Percentiles rank a stretch among this genome's conserved stretches.
phyloP scores from a whole-genome alignment of 1,284 basidiomycete species.

The Melanopsichium pennsylvanicum region DNA sequence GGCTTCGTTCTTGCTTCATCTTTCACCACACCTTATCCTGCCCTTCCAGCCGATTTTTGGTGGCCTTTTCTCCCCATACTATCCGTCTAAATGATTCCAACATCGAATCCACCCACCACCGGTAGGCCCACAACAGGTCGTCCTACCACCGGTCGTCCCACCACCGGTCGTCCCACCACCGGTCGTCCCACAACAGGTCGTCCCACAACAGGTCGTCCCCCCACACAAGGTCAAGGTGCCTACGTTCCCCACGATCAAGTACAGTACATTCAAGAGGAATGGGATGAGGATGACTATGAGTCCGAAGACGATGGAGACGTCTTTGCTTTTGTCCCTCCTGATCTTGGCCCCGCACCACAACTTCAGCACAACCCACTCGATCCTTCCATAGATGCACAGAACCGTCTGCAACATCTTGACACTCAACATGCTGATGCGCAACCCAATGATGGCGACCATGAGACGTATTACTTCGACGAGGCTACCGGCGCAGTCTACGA shows the following conservation, averaged over 20 bases:
- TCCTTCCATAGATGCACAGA: conserved; percentile 45
- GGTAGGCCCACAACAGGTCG: conserved; percentile 37
- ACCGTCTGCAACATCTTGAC: conserved; percentile 11
- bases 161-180: conserved; percentile 33
- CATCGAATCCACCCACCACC: too few species aligned
- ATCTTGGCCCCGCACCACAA: conserved; percentile 44
- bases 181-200: conserved; percentile 40
- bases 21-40: too few species aligned
- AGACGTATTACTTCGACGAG: conserved; percentile 60
- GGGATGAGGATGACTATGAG: conserved; percentile 58
- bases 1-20: too few species aligned
- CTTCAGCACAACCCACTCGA: conserved; percentile 44
- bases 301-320: conserved; percentile 61
- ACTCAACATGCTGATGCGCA: conserved; percentile 4
- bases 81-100: conserved; percentile 10
- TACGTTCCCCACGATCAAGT: conserved; percentile 7
- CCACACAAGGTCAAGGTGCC: conserved; percentile 30
- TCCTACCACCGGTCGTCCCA: conserved; percentile 34
- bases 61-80: too few species aligned
- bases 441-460: conserved; percentile 11
- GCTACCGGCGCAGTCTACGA: conserved; percentile 61
- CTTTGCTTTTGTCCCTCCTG: conserved; percentile 62
- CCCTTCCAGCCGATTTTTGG: too few species aligned
- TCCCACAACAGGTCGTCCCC: conserved; percentile 21
- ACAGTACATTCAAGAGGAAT: conserved; percentile 38